Percentiles rank a stretch among this genome's conserved stretches.
Evolutionary conservation across 345 rosid genomes (phyloP).

Genomic region (Psidium friedrichsthalianum): DNA sequence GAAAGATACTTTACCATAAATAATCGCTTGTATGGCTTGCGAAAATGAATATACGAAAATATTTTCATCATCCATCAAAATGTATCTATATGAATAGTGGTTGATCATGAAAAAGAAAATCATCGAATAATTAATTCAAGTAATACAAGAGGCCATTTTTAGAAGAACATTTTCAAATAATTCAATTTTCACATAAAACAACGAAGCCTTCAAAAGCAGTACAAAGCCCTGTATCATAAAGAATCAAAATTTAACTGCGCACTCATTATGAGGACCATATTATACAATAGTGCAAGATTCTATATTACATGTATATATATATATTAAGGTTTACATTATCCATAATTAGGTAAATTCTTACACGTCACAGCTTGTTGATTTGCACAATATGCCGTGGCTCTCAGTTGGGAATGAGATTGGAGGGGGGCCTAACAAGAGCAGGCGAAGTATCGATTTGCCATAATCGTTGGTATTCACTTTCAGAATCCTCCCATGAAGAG

Average conservation of each 20-base stretch:
- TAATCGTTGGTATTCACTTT: constrained; percentile 58
- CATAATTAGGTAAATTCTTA: background rate
- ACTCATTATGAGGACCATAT: background rate
- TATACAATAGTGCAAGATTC: background rate
- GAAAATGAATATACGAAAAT: no score
- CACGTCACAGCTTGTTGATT: background rate
- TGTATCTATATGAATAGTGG: no score
- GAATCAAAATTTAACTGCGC: background rate
- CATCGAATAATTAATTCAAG: no score
- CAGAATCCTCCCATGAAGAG: constrained; percentile 50
- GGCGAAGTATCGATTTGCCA: constrained; percentile 68
- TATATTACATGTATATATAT: background rate
- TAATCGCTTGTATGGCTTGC: no score
- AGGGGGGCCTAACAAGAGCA: constrained; percentile 72
- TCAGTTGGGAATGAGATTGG: constrained; percentile 91
- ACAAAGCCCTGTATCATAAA: background rate
- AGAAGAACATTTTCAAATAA: no score
- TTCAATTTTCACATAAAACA: no score
- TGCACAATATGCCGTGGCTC: background rate
- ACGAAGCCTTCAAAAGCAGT: background rate
- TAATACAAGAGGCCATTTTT: no score
- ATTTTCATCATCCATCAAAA: no score
- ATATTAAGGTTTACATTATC: background rate
- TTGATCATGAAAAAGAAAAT: no score
- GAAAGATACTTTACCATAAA: no score